A percentile compares a stretch with the other conserved stretches of the same genome.
These are phyloP conservation scores for Ramularia endophylla DNA, from an alignment of 2,329 filamentous ascomycete genomes.

Conservation along the genomic window DNA sequence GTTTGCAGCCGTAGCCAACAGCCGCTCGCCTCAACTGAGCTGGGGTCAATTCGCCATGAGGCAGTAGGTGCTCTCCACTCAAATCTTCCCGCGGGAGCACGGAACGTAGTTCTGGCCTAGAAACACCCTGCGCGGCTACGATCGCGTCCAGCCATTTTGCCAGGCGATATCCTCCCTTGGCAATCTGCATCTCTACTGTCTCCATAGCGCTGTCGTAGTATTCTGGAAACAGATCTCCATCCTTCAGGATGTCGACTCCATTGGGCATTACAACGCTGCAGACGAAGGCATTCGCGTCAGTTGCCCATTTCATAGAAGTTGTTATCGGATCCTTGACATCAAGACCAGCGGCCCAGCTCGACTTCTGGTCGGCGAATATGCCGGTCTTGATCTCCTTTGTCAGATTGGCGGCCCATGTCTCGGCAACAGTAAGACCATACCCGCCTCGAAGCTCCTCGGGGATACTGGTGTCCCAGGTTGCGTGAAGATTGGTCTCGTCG, in stretches of 20 bases:
- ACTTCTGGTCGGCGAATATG: slow-evolving; percentile 29
- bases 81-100: neutral
- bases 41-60: neutral
- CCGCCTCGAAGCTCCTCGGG: slow-evolving; percentile 38
- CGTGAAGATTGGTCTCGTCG: slow-evolving; percentile 37
- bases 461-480: slow-evolving; percentile 41
- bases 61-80: neutral
- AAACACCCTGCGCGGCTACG: slow-evolving; percentile 17
- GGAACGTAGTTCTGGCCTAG: slow-evolving; percentile 1
- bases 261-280: slow-evolving; percentile 38
- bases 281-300: slow-evolving; percentile 38
- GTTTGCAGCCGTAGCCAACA: slow-evolving; percentile 1
- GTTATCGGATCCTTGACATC: slow-evolving; percentile 31
- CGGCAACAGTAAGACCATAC: slow-evolving; percentile 34
- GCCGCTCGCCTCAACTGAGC: neutral
- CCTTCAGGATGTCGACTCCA: slow-evolving; percentile 32
- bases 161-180: slow-evolving; percentile 36
- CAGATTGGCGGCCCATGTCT: slow-evolving; percentile 35
- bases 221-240: slow-evolving; percentile 31
- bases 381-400: slow-evolving; percentile 36
- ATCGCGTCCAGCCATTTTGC: slow-evolving; percentile 33
- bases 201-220: slow-evolving; percentile 33
- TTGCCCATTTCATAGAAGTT: slow-evolving; percentile 38
- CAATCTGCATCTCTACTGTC: slow-evolving; percentile 39
- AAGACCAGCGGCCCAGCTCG: slow-evolving; percentile 34